phyloP scores from a whole-genome alignment of 2,329 filamentous ascomycete species.

The Fusarium nodosum region DNA sequence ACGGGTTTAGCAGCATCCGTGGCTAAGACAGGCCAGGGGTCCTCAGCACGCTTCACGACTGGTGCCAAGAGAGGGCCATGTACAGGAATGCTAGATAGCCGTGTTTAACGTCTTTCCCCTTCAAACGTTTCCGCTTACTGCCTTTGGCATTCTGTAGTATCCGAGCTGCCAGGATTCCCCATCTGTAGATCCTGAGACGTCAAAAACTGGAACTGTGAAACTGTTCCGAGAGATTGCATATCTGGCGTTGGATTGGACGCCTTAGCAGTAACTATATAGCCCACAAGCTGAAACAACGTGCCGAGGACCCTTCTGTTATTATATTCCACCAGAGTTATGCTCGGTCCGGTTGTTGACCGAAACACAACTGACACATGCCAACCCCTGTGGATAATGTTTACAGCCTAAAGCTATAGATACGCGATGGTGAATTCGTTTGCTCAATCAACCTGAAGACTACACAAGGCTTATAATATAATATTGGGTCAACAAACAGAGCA shows the following conservation, averaged over 20 bases:
- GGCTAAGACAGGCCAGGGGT: conserved; percentile 23
- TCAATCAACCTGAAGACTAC: neutral
- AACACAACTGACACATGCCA: conserved; percentile 30
- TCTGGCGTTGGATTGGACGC: conserved; percentile 5
- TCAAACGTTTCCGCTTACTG: conserved; percentile 29
- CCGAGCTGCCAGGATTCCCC: conserved; percentile 14
- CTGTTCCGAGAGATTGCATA: conserved; percentile 20
- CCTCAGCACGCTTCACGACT: conserved; percentile 27
- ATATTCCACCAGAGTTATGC: conserved; percentile 2
- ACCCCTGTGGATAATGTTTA: conserved; percentile 22
- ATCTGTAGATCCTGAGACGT: conserved; percentile 31
- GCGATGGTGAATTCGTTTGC: conserved; percentile 5
- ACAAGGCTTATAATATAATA: neutral
- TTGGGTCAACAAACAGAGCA: neutral
- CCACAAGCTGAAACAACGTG: conserved; percentile 25
- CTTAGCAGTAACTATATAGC: conserved; percentile 20
- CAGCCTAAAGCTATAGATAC: conserved; percentile 7
- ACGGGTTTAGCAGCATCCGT: conserved; percentile 32
- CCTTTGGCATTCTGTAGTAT: conserved; percentile 6
- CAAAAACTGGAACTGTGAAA: conserved; percentile 31
- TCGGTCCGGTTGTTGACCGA: conserved; percentile 28
- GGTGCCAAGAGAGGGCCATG: conserved; percentile 35
- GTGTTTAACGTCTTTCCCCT: conserved; percentile 30
- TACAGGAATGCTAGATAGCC: conserved; percentile 33
- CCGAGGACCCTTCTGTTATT: conserved; percentile 11